These are phyloP conservation scores for Cetradonia linearis DNA, from an alignment of 495 filamentous ascomycete species.

Conservation along the genomic window DNA sequence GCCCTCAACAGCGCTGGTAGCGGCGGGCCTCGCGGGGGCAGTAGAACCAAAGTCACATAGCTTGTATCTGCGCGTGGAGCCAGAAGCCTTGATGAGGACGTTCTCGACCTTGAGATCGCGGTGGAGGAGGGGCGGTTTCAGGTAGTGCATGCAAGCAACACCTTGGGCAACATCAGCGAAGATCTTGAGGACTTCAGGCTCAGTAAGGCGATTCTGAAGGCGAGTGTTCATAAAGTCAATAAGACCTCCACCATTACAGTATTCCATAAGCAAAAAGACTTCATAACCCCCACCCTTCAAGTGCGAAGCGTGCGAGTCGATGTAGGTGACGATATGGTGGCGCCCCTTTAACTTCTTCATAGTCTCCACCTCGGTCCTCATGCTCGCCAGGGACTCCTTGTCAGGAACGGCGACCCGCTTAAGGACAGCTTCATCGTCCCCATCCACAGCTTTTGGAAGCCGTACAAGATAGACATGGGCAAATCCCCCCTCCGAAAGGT, in stretches of 20 bases:
- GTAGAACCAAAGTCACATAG: conserved; percentile 96
- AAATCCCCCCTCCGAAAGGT: conserved; percentile 96
- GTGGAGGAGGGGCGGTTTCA: conserved; percentile 87
- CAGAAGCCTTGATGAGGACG: conserved; percentile 70
- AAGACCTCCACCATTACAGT: conserved; percentile 69
- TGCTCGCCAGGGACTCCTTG: conserved; percentile 82
- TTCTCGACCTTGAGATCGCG: conserved; percentile 97
- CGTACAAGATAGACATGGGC: conserved; percentile 96
- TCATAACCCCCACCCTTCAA: conserved; percentile 89
- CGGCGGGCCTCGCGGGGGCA: conserved; percentile 71
- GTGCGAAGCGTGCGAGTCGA: conserved; percentile 95
- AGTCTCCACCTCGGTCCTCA: conserved; percentile 97
- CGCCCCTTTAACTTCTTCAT: conserved; percentile 99
- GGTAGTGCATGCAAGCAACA: conserved; percentile 97
- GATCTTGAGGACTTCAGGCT: conserved; percentile 94
- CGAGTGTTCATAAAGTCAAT: conserved; percentile 99
- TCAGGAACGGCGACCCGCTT: conserved; percentile 98
- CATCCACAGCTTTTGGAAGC: conserved; percentile 64
- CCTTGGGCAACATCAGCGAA: conserved; percentile 93
- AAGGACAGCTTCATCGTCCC: conserved; percentile 75
- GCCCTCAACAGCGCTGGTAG: conserved; percentile 76
- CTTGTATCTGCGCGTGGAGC: conserved; percentile 62
- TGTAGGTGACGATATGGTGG: conserved; percentile 90
- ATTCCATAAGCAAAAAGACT: conserved; percentile 98
- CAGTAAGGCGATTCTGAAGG: conserved; percentile 88